Percentiles rank a stretch among this genome's conserved stretches.
Evolutionary conservation across 495 filamentous ascomycete species (phyloP).

Genomic region (Daldinia caldariorum): DNA sequence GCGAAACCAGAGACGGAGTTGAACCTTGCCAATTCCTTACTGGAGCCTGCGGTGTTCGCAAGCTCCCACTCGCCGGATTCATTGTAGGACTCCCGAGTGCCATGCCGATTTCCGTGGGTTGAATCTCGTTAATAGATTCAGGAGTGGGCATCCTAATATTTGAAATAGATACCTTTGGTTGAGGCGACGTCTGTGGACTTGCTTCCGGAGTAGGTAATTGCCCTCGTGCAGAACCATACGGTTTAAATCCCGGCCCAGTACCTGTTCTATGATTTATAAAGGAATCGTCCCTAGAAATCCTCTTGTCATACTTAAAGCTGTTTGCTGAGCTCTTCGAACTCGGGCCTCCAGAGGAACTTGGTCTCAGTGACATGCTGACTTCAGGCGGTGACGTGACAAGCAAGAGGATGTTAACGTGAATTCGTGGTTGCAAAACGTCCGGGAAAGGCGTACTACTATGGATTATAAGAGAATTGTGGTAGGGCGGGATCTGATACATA

Average conservation of each 20-base stretch:
- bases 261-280: slow-evolving; percentile 46
- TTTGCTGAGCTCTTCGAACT: slow-evolving; percentile 35
- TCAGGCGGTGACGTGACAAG: slow-evolving; percentile 45
- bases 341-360: slow-evolving; percentile 52
- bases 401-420: slow-evolving; percentile 53
- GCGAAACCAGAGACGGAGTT: slow-evolving; percentile 23
- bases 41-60: slow-evolving; percentile 29
- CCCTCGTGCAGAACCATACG: slow-evolving; percentile 48
- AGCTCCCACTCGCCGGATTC: slow-evolving; percentile 32
- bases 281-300: slow-evolving; percentile 61
- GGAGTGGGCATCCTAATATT: slow-evolving; percentile 50
- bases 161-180: slow-evolving; percentile 37
- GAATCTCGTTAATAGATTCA: slow-evolving; percentile 51
- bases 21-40: slow-evolving; percentile 29
- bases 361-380: slow-evolving; percentile 52
- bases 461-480: slow-evolving; percentile 46
- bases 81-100: slow-evolving; percentile 64
- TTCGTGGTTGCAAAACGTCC: slow-evolving; percentile 37
- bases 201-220: slow-evolving; percentile 56
- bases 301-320: slow-evolving; percentile 49
- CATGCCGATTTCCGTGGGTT: slow-evolving; percentile 63
- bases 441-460: slow-evolving; percentile 29
- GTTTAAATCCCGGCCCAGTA: slow-evolving; percentile 40
- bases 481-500: slow-evolving; percentile 57
- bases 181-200: slow-evolving; percentile 48